Conservation (phyloP, 139 green algal species). For the Zygnema circumcarinatum region DNA sequence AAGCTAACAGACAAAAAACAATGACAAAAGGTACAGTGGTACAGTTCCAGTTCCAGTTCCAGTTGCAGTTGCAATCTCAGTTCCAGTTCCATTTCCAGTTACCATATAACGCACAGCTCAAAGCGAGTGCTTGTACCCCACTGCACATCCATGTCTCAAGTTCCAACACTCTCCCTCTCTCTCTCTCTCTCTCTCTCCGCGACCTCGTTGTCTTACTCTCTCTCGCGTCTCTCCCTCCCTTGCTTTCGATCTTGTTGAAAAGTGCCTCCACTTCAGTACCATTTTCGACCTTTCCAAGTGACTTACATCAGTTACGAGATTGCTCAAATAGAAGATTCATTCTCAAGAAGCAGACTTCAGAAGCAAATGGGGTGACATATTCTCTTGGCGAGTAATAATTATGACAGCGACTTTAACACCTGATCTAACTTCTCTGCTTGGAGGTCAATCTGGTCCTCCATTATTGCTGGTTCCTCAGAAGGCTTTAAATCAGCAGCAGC, state of each 20-base stretch:
- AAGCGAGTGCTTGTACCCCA: background rate
- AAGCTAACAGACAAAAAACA: too few relatives aligned
- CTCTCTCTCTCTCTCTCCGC: too few relatives aligned
- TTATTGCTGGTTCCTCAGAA: background rate
- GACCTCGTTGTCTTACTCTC: too few relatives aligned
- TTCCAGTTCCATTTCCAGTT: too few relatives aligned
- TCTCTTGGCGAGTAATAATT: background rate
- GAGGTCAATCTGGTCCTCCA: conserved; percentile 20
- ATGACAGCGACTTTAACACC: conserved; percentile 14
- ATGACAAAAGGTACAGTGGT: too few relatives aligned
- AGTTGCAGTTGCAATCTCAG: too few relatives aligned
- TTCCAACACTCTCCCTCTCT: too few relatives aligned
- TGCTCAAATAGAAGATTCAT: background rate
- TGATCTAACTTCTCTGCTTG: background rate
- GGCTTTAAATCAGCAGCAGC: background rate
- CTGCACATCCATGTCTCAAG: background rate
- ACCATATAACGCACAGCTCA: too few relatives aligned
- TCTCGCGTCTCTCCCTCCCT: too few relatives aligned
- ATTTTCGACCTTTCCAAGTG: background rate
- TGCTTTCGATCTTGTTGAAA: background rate
- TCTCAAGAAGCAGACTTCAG: background rate
- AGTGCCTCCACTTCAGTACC: background rate
- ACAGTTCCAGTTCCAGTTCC: too few relatives aligned
- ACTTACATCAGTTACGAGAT: background rate
- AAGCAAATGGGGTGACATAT: background rate